Evolutionary conservation across 2,329 filamentous ascomycete genomes (phyloP).

Genomic region (Neophaeococcomyces aloes): DNA sequence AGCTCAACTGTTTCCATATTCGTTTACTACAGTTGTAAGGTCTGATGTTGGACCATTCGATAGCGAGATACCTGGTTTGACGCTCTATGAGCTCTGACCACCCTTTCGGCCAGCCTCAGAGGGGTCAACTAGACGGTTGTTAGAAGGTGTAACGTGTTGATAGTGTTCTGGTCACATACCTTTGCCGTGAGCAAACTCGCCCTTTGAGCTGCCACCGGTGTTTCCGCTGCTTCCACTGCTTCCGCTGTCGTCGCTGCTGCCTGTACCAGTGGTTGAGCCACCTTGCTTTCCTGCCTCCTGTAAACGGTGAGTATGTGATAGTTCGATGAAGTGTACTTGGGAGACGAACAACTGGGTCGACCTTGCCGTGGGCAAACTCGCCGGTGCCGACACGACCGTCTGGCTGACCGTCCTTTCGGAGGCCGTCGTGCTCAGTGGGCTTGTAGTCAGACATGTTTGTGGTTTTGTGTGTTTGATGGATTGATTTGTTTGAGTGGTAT

Average conservation of each 20-base stretch:
- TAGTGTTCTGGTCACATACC: no score
- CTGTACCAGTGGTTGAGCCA: conserved; percentile 6
- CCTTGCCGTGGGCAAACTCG: conserved; percentile 20
- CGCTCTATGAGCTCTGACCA: neutral
- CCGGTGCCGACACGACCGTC: conserved; percentile 14
- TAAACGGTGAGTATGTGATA: no score
- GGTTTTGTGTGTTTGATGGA: conserved; percentile 2
- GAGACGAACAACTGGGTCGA: conserved; percentile 12
- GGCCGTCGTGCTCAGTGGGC: conserved; percentile 21
- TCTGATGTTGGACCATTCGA: no score
- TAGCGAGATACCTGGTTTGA: no score
- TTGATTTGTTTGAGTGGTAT: conserved; percentile 5
- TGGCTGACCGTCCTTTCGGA: conserved; percentile 18
- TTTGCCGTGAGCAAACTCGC: neutral
- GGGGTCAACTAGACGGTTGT: neutral
- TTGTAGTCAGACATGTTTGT: conserved; percentile 20
- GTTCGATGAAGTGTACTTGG: no score
- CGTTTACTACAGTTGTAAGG: no score
- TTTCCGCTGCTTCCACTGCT: neutral
- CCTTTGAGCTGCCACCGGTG: neutral
- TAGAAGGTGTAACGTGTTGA: no score
- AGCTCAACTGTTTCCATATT: no score
- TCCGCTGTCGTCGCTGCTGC: neutral
- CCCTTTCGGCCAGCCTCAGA: conserved; percentile 6
- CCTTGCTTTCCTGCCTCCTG: conserved; percentile 19